Conservation (phyloP, 139 green algal genomes). For the Chlorella sp. region DNA sequence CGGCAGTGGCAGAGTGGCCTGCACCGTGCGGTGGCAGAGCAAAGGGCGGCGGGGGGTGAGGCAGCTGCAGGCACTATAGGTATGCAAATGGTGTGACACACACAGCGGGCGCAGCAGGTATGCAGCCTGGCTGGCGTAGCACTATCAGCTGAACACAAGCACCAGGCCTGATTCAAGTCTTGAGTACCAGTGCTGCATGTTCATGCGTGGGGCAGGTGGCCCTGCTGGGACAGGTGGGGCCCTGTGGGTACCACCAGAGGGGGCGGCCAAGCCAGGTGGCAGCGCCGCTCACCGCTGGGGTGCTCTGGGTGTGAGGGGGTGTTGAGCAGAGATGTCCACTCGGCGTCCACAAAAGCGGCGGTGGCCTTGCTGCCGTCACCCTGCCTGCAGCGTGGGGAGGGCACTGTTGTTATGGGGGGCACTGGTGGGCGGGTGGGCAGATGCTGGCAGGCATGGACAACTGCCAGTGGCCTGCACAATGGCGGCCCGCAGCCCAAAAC, state of each 20-base stretch:
- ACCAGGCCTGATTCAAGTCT: background rate
- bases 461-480: background rate
- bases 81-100: background rate
- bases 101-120: no score
- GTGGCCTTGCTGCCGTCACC: slow-evolving; percentile 13
- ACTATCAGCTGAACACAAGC: no score
- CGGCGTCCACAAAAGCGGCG: slow-evolving; percentile 7
- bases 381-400: background rate
- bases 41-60: no score
- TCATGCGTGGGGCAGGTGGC: no score
- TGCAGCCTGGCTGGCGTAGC: no score
- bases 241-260: no score
- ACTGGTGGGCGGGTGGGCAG: no score
- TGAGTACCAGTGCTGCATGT: background rate
- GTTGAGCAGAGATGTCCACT: slow-evolving; percentile 36
- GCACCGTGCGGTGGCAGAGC: background rate
- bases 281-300: slow-evolving; percentile 11
- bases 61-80: background rate
- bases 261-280: no score
- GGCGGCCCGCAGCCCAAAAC: background rate
- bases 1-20: slow-evolving; percentile 38
- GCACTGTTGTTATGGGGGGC: no score
- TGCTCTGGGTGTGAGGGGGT: slow-evolving; percentile 56
- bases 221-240: no score
- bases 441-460: background rate